These are phyloP conservation scores for Geranium incanum DNA, from an alignment of 441 rosid genomes.

Conservation along the genomic window DNA sequence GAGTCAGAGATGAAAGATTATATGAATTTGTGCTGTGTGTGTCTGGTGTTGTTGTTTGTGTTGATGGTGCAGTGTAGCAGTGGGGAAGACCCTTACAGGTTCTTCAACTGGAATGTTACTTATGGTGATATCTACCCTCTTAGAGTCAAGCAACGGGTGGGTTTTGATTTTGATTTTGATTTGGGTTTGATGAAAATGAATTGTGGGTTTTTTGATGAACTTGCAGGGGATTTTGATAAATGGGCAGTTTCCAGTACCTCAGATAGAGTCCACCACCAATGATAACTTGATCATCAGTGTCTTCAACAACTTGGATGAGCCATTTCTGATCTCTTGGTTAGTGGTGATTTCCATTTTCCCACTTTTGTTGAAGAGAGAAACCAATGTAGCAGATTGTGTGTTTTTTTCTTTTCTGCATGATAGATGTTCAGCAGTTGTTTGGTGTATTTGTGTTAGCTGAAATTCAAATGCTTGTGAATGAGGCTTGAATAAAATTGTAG, in stretches of 20 bases:
- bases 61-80: background rate
- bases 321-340: background rate
- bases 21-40: background rate
- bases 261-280: background rate
- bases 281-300: background rate
- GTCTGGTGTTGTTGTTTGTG: background rate
- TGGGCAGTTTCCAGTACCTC: slow-evolving; percentile 2
- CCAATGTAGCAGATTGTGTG: too few species aligned
- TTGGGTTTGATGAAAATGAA: background rate
- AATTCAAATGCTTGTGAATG: too few species aligned
- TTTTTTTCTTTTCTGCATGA: too few species aligned
- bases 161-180: background rate
- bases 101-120: slow-evolving; percentile 2
- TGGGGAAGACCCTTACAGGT: background rate
- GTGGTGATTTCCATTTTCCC: background rate
- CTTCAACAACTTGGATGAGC: background rate
- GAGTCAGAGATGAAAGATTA: background rate
- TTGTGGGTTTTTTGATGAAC: background rate
- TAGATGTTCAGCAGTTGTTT: too few species aligned
- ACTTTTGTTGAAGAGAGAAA: background rate
- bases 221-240: background rate
- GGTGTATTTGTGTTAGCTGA: too few species aligned
- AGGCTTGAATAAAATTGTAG: too few species aligned
- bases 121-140: slow-evolving; percentile 2
- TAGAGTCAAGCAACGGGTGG: background rate